These are phyloP conservation scores for Geum urbanum DNA, from an alignment of 306 rosid genomes.

Conservation along the genomic window DNA sequence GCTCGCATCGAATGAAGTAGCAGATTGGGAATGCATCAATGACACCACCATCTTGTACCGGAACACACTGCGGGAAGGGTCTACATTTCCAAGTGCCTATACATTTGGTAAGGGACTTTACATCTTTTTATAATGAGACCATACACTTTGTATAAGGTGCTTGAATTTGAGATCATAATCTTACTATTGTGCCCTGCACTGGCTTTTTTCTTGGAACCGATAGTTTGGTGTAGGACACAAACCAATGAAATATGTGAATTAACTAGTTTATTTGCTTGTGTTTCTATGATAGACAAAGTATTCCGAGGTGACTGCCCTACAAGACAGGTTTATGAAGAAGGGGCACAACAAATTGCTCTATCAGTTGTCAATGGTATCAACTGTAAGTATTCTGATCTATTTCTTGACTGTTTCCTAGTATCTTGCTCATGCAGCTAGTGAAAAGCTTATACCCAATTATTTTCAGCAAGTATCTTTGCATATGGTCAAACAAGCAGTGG, in stretches of 20 bases:
- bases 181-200: neutral
- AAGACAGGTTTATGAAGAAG: slow-evolving; percentile 84
- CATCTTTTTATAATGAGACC: slow-evolving; percentile 16
- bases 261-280: slow-evolving; percentile 5
- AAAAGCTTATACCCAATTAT: slow-evolving; percentile 20
- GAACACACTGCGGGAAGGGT: slow-evolving; percentile 92
- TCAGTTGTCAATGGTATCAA: slow-evolving; percentile 90
- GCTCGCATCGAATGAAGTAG: slow-evolving; percentile 54
- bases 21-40: slow-evolving; percentile 98
- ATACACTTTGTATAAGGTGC: slow-evolving; percentile 9
- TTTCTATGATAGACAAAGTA: slow-evolving; percentile 68
- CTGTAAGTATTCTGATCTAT: slow-evolving; percentile 51
- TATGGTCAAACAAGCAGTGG: slow-evolving; percentile 99
- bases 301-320: slow-evolving; percentile 84
- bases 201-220: neutral
- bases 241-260: neutral
- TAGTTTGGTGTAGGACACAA: neutral
- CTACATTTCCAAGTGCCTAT: slow-evolving; percentile 93
- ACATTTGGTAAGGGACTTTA: slow-evolving; percentile 67
- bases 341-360: slow-evolving; percentile 81
- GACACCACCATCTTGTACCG: slow-evolving; percentile 83
- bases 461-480: slow-evolving; percentile 92
- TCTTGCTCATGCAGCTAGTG: slow-evolving; percentile 13
- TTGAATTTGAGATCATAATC: slow-evolving; percentile 3
- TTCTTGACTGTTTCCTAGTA: slow-evolving; percentile 28